Percentiles rank a stretch among this genome's conserved stretches.
phyloP scores from a whole-genome alignment of 2,329 filamentous ascomycete species.

The Epichloe sylvatica region DNA sequence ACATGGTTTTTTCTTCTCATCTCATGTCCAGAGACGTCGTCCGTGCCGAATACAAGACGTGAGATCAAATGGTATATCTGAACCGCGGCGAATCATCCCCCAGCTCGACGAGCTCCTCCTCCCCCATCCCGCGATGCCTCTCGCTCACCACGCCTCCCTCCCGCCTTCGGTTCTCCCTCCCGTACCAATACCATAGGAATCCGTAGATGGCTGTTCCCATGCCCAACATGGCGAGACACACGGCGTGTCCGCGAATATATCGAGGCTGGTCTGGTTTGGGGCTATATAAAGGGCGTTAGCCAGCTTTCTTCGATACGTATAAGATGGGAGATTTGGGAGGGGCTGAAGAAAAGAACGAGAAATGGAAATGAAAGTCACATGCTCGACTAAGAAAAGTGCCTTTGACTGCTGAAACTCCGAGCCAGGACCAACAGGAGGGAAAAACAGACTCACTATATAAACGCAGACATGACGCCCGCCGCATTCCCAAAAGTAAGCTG shows the following conservation, averaged over 20 bases:
- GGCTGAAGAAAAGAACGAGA: neutral
- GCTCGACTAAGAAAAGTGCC: too few relatives aligned
- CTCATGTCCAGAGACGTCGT: neutral
- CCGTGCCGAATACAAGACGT: neutral
- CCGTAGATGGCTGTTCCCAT: constrained; percentile 39
- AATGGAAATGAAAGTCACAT: too few relatives aligned
- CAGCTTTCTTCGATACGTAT: too few relatives aligned
- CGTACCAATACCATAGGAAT: constrained; percentile 40
- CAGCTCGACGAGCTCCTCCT: constrained; percentile 35
- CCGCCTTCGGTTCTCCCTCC: constrained; percentile 31
- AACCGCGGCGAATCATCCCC: constrained; percentile 37
- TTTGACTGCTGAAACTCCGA: neutral
- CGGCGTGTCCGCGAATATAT: constrained; percentile 48
- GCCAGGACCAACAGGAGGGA: too few relatives aligned
- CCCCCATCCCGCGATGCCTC: constrained; percentile 26
- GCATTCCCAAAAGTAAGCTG: constrained; percentile 59
- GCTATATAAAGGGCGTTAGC: constrained; percentile 15
- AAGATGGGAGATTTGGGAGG: too few relatives aligned
- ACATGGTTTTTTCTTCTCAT: too few relatives aligned
- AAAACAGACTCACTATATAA: constrained; percentile 35
- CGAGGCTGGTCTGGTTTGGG: constrained; percentile 35
- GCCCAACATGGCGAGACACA: constrained; percentile 44
- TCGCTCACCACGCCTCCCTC: constrained; percentile 24
- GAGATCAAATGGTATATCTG: constrained; percentile 27
- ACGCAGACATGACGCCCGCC: constrained; percentile 60